A percentile compares a stretch with the other conserved stretches of the same genome.
These are phyloP conservation scores for Dothistroma septosporum DNA, from an alignment of 2,329 filamentous ascomycete species.

Conservation along the genomic window DNA sequence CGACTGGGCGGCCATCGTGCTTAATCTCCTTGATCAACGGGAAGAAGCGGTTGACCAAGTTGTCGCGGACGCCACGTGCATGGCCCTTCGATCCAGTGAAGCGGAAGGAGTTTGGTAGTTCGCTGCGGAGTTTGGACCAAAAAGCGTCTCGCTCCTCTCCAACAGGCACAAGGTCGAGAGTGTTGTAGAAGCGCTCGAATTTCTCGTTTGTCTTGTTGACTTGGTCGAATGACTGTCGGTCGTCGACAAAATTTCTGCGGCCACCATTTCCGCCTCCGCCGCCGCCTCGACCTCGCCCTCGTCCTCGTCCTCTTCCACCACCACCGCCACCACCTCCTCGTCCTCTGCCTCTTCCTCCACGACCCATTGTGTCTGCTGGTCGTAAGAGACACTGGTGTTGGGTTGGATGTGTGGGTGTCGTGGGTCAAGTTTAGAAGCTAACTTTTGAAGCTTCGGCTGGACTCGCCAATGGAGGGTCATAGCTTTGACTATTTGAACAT, in stretches of 20 bases:
- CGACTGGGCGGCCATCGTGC: conserved; percentile 74
- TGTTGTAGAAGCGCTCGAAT: conserved; percentile 83
- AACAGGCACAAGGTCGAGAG: conserved; percentile 68
- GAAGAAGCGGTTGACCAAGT: conserved; percentile 82
- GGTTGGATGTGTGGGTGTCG: neutral
- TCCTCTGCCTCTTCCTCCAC: neutral
- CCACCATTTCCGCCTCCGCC: conserved; percentile 26
- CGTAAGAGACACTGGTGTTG: neutral
- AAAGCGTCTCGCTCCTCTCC: conserved; percentile 70
- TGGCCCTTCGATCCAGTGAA: conserved; percentile 96
- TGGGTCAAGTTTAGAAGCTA: neutral
- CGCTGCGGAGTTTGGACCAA: conserved; percentile 76
- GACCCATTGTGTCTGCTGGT: conserved; percentile 15
- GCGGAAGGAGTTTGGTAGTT: conserved; percentile 94
- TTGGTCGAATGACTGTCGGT: conserved; percentile 50
- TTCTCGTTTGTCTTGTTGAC: conserved; percentile 76
- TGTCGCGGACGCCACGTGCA: conserved; percentile 85
- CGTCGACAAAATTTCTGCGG: conserved; percentile 28
- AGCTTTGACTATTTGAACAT: neutral
- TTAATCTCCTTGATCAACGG: conserved; percentile 83
- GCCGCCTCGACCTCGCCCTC: conserved; percentile 24
- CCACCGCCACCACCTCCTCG: conserved; percentile 23
- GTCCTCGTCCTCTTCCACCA: conserved; percentile 18
- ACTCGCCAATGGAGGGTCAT: neutral
- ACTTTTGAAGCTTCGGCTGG: neutral